Conservation (phyloP, 2,329 filamentous ascomycete genomes). For the Emergomyces africanus region DNA sequence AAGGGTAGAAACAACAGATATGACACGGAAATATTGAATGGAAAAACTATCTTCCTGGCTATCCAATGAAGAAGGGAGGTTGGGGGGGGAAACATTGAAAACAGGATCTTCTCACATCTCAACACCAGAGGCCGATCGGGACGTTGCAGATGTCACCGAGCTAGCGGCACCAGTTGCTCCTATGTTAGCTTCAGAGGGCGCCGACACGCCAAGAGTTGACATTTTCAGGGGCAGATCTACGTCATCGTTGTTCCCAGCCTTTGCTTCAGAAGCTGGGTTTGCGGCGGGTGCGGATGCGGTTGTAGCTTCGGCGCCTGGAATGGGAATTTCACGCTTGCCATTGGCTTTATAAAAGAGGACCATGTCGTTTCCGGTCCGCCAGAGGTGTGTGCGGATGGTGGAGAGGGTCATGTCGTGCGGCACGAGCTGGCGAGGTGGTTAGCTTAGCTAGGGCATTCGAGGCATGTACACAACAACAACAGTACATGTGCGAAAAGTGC, state of each 20-base stretch:
- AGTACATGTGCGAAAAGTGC: neutral
- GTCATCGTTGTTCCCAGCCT: neutral
- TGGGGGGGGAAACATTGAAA: neutral
- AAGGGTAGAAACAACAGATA: neutral
- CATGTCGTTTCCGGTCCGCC: slow-evolving; percentile 92
- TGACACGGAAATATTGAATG: neutral
- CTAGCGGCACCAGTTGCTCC: neutral
- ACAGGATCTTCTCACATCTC: neutral
- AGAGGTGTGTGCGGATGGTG: slow-evolving; percentile 80
- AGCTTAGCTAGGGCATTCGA: neutral
- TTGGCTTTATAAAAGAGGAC: slow-evolving; percentile 84
- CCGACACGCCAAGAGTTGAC: neutral
- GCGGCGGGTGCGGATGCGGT: neutral
- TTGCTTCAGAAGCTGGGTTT: neutral
- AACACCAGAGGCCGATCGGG: neutral
- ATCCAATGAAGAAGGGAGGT: neutral
- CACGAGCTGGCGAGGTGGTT: slow-evolving; percentile 30
- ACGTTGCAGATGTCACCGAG: neutral
- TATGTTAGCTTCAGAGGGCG: neutral
- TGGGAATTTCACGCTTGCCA: slow-evolving; percentile 50
- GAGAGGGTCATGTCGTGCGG: slow-evolving; percentile 82
- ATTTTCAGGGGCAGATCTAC: neutral
- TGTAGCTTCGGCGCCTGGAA: slow-evolving; percentile 8
- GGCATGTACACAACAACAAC: neutral
- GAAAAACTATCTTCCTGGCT: neutral